Base-by-base conservation (phyloP, 2,329 filamentous ascomycete genomes). In the Venturia nashicola region DNA sequence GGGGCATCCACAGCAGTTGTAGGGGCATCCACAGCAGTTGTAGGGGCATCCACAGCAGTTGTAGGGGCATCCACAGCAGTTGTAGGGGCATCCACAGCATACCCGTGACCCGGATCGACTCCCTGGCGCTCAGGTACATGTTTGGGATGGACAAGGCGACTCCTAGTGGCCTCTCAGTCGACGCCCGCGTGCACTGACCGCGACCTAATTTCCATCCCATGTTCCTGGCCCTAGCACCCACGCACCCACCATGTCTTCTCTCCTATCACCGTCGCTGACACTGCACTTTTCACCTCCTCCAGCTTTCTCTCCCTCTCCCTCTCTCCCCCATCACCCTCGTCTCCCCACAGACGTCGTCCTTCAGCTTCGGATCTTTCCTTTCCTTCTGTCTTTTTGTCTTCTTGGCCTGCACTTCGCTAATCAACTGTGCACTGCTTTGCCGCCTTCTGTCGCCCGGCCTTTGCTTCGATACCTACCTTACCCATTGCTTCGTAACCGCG, bases 341-440 rank as follows among this genome's bases (percentile, higher is more conserved):
- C 67, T 67, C 70, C 69, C 70, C 69, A n/a, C 27, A 32, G 14
- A 57, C 51, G 11, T 55, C 70, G 69, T 71, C 70, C 67, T 69
- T 64, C 69, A 67, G 67, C 62, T 71, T 72, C 72, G 67, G 70
- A 74, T 72, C 67, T 74, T 74, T 69, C 65, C 69, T 61, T 57
- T 57, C 51, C 14, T 57, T 57, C 51, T 32, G 32, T 57, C 51
- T 18, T 57, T 57, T 57, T 36, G 32, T 23, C 66, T 68, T 67
- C 72, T 74, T 70, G 72, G 66, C 2, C 36, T 39, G 36, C 36
- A 39, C 1, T 39, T 39, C 36, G 36, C 36, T 39, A 51, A 16
- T 34, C 20, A 5, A 46, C 16, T n/a, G 18, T 61, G 32, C 40
- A 5, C 60, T 44, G 32, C 43, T 61, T 7, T 34, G n/a, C 20